Conservation (phyloP, 768 basidiomycete species). For the Leucocoprinus leucothites region DNA sequence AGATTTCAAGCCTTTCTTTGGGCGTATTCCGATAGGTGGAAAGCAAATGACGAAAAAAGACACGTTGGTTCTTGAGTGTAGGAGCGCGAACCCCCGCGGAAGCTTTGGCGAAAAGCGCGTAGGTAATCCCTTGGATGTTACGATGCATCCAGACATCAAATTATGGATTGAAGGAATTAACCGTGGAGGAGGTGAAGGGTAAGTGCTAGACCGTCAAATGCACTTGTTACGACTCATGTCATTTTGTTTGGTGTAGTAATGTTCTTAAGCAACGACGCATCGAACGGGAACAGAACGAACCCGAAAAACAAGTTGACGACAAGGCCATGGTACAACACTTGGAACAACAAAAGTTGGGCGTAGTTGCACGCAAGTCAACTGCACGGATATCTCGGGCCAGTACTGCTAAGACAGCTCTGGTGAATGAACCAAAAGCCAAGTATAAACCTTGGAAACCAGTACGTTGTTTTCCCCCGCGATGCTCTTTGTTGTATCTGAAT, state of each 20-base stretch:
- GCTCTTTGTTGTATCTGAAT: background rate
- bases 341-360: background rate
- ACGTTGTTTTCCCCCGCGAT: background rate
- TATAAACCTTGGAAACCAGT: constrained; percentile 6
- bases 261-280: constrained; percentile 18
- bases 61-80: constrained; percentile 55
- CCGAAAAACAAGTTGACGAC: background rate
- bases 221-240: background rate
- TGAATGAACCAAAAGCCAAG: background rate
- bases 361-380: background rate
- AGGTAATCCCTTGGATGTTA: constrained; percentile 49
- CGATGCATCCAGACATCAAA: constrained; percentile 35
- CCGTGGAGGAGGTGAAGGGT: constrained; percentile 60
- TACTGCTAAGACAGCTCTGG: background rate
- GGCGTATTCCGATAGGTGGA: constrained; percentile 45
- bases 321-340: background rate
- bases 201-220: constrained; percentile 23
- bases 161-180: constrained; percentile 58
- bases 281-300: background rate
- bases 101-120: constrained; percentile 42
- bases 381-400: background rate
- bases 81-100: constrained; percentile 36
- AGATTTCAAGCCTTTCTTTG: constrained; percentile 47
- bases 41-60: constrained; percentile 33
- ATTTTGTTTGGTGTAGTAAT: constrained; percentile 41